A percentile compares a stretch with the other conserved stretches of the same genome.
Conservation (phyloP, 768 basidiomycete species). For the Solioccasus polychromus region DNA sequence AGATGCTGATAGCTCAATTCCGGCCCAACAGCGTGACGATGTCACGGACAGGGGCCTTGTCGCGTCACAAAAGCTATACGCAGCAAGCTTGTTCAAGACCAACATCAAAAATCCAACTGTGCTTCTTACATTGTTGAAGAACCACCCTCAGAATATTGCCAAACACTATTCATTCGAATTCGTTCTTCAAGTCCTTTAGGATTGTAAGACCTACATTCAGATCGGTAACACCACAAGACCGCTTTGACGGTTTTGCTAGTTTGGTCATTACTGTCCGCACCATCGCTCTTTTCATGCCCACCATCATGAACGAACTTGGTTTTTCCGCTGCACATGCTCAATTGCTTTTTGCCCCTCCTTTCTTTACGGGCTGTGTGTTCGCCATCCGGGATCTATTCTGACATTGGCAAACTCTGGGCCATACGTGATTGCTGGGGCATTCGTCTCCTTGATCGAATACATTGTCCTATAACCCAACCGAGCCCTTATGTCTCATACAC, state of each 20-base stretch:
- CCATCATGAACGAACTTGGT: conserved; percentile 49
- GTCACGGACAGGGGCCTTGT: too few relatives aligned
- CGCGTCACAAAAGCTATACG: too few relatives aligned
- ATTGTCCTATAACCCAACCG: conserved; percentile 41
- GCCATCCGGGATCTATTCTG: conserved; percentile 45
- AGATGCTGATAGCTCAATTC: too few relatives aligned
- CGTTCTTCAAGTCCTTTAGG: conserved; percentile 46
- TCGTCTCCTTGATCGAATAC: conserved; percentile 50
- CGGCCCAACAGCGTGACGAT: too few relatives aligned
- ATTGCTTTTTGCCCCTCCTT: conserved; percentile 48
- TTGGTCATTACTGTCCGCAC: conserved; percentile 46
- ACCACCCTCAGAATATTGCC: conserved; percentile 27
- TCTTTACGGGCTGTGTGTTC: conserved; percentile 42
- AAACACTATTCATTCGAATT: conserved; percentile 36
- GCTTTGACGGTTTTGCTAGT: conserved; percentile 21
- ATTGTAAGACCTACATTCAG: conserved; percentile 41
- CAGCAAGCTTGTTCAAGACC: too few relatives aligned
- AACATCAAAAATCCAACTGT: too few relatives aligned
- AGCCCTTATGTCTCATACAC: conserved; percentile 34
- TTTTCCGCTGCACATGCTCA: conserved; percentile 51
- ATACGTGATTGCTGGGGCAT: conserved; percentile 42
- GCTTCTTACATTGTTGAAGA: conserved; percentile 29
- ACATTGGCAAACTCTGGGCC: conserved; percentile 44
- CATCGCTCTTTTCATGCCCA: conserved; percentile 50
- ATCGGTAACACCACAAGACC: conserved; percentile 14